Percentiles rank a stretch among this genome's conserved stretches.
Evolutionary conservation across 2,329 filamentous ascomycete genomes (phyloP).

Genomic region (Curvularia sp.): DNA sequence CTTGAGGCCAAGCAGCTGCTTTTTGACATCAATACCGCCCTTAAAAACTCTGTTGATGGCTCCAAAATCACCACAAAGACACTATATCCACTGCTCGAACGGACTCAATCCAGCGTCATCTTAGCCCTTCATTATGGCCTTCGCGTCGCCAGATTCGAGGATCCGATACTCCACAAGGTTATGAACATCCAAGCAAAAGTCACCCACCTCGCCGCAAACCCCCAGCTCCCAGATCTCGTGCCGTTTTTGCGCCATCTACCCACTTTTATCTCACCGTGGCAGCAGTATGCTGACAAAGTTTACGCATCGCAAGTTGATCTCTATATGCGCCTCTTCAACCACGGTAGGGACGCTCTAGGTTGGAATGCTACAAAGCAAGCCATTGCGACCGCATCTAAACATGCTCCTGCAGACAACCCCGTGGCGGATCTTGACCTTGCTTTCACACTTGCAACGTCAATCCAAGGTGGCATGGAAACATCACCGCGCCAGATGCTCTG

Average conservation of each 20-base stretch:
- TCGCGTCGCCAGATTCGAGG: constrained; percentile 13
- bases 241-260: constrained; percentile 15
- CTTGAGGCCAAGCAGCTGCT: constrained; percentile 19
- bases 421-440: constrained; percentile 18
- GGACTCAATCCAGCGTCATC: constrained; percentile 21
- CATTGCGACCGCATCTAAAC: constrained; percentile 11
- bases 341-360: constrained; percentile 11
- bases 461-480: constrained; percentile 22
- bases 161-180: constrained; percentile 15
- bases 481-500: constrained; percentile 20
- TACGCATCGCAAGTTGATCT: constrained; percentile 17
- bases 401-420: constrained; percentile 3
- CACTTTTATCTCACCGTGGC: constrained; percentile 14
- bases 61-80: constrained; percentile 13
- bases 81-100: constrained; percentile 17
- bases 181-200: constrained; percentile 15
- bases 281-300: constrained; percentile 16
- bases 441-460: constrained; percentile 20
- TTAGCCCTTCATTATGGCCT: constrained; percentile 21
- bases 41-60: constrained; percentile 7
- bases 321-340: constrained; percentile 16
- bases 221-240: constrained; percentile 19
- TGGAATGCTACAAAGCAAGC: constrained; percentile 23
- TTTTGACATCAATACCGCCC: constrained; percentile 12
- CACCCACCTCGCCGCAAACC: constrained; percentile 19